Conservation (phyloP, 768 basidiomycete genomes). For the Tubosaeta sp. region DNA sequence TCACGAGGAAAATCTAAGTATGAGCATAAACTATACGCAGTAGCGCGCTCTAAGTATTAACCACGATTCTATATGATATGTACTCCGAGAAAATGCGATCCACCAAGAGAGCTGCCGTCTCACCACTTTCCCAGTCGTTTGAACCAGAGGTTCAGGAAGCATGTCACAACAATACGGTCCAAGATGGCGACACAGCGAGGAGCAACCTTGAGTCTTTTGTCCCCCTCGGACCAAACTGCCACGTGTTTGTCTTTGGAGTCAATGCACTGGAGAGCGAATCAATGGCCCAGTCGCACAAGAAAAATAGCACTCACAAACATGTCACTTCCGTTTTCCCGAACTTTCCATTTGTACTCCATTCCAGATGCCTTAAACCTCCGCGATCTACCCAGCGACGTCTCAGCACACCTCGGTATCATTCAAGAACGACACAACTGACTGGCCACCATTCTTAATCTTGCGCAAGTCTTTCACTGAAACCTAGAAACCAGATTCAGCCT, state of each 20-base stretch:
- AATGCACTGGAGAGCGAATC: slow-evolving; percentile 36
- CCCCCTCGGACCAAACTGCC: slow-evolving; percentile 43
- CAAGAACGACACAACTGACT: slow-evolving; percentile 30
- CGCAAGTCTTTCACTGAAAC: slow-evolving; percentile 45
- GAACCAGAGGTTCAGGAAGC: slow-evolving; percentile 50
- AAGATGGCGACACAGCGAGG: slow-evolving; percentile 37
- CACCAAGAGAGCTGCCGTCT: slow-evolving; percentile 5
- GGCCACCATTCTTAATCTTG: slow-evolving; percentile 47
- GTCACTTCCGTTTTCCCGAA: slow-evolving; percentile 38
- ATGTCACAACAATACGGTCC: slow-evolving; percentile 52
- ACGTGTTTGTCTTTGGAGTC: slow-evolving; percentile 46
- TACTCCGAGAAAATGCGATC: neutral
- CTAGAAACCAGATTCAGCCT: slow-evolving; percentile 19
- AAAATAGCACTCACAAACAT: slow-evolving; percentile 38
- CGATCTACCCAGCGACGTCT: slow-evolving; percentile 34
- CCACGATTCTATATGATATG: neutral
- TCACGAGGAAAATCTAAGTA: slow-evolving; percentile 5
- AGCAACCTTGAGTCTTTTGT: slow-evolving; percentile 38
- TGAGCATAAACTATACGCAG: slow-evolving; percentile 17
- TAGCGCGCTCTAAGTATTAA: neutral
- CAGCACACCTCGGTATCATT: neutral
- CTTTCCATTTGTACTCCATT: slow-evolving; percentile 56
- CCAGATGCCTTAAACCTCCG: slow-evolving; percentile 49
- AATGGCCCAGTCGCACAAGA: neutral
- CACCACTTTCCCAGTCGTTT: slow-evolving; percentile 42